Evolutionary conservation across 106 monocot genomes (phyloP).

Genomic region (Dendrobium huoshanense): DNA sequence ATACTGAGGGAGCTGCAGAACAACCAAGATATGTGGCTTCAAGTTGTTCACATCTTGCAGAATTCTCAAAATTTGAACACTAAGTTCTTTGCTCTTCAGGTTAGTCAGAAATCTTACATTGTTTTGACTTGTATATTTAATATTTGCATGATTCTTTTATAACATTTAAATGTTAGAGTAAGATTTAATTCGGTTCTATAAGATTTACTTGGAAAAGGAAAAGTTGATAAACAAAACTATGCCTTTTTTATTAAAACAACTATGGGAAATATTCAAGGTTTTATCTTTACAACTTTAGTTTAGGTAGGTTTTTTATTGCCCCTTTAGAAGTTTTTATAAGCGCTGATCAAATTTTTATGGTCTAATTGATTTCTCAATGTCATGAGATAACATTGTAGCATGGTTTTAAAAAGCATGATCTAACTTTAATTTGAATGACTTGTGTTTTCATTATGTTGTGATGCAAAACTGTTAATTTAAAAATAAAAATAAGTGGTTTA

Average conservation of each 20-base stretch:
- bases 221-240: neutral
- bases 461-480: neutral
- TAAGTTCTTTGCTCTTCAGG: conserved; percentile 98
- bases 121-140: neutral
- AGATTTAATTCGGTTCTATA: neutral
- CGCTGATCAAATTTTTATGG: neutral
- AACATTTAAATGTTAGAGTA: neutral
- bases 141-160: neutral
- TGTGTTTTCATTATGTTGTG: neutral
- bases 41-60: conserved; percentile 94
- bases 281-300: neutral
- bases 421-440: neutral
- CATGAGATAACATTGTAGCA: neutral
- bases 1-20: conserved; percentile 92
- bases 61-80: conserved; percentile 91
- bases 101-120: conserved; percentile 9
- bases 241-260: neutral
- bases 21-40: conserved; percentile 93
- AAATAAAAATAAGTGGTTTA: neutral
- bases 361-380: neutral
- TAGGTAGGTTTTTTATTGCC: neutral
- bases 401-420: neutral
- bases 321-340: neutral
- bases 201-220: neutral
- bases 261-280: neutral